phyloP scores from a whole-genome alignment of 306 rosid genomes.

The Cajanus cajan region DNA sequence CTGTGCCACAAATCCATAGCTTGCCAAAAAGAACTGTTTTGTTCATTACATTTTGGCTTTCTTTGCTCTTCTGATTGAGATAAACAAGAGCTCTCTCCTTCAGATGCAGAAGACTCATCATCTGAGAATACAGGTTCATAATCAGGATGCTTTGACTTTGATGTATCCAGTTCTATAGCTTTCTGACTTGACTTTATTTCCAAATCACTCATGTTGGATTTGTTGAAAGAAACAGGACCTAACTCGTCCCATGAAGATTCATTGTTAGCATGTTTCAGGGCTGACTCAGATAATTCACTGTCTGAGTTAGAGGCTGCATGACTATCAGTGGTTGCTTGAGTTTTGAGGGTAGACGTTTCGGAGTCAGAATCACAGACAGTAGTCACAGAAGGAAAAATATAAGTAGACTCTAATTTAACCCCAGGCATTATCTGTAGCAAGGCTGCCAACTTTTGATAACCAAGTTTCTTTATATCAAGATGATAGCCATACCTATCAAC shows the following conservation, averaged over 20 bases:
- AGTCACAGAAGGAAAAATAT: constrained; percentile 41
- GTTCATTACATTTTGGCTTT: constrained; percentile 27
- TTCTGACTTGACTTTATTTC: constrained; percentile 24
- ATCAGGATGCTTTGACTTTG: constrained; percentile 22
- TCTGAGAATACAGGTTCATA: constrained; percentile 56
- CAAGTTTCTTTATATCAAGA: constrained; percentile 63
- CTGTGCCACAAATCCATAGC: constrained; percentile 58
- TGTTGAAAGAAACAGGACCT: constrained; percentile 52
- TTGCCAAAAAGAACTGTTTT: constrained; percentile 48
- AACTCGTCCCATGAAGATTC: constrained; percentile 71
- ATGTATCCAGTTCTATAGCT: constrained; percentile 11
- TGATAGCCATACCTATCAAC: constrained; percentile 52
- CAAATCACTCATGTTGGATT: constrained; percentile 20
- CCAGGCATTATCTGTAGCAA: constrained; percentile 66
- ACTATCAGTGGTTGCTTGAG: constrained; percentile 28
- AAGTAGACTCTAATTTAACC: constrained; percentile 45
- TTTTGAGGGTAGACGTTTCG: constrained; percentile 34
- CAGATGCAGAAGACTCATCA: constrained; percentile 64
- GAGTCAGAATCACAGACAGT: constrained; percentile 25
- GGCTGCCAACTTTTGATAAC: constrained; percentile 56
- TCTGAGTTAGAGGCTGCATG: constrained; percentile 34
- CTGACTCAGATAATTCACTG: constrained; percentile 42
- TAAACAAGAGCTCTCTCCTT: constrained; percentile 41
- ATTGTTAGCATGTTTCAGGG: constrained; percentile 34
- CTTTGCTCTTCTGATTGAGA: constrained; percentile 30